These are phyloP conservation scores for Scutellaria baicalensis DNA, from an alignment of 257 asterid species.

Conservation along the genomic window DNA sequence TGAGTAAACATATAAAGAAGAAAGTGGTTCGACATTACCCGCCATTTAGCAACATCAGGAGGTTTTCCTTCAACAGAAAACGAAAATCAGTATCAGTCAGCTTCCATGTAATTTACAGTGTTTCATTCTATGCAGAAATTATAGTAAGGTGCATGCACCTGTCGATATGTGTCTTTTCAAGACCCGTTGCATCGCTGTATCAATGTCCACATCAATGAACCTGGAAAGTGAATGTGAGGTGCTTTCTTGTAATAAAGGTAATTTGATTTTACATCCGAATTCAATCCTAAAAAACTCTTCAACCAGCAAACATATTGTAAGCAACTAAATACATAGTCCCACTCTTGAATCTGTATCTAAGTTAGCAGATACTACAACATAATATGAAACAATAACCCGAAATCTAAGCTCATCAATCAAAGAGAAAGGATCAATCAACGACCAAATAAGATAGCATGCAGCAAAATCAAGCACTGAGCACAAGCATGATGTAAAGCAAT, in stretches of 20 bases:
- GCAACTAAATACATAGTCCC: background rate
- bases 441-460: background rate
- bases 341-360: background rate
- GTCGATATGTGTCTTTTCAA: slow-evolving; percentile 75
- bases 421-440: background rate
- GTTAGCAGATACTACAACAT: background rate
- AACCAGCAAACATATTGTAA: background rate
- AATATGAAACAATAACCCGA: background rate
- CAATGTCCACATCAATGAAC: slow-evolving; percentile 79
- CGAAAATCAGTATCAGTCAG: slow-evolving; percentile 12
- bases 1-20: background rate
- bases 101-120: background rate
- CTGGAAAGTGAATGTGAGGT: slow-evolving; percentile 26
- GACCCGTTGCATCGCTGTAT: slow-evolving; percentile 84
- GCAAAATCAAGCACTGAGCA: background rate
- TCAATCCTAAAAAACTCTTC: background rate
- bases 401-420: background rate
- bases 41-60: slow-evolving; percentile 84
- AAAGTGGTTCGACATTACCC: slow-evolving; percentile 41
- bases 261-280: background rate
- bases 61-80: slow-evolving; percentile 50
- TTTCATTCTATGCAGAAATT: background rate
- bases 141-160: slow-evolving; percentile 35
- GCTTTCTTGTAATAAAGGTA: background rate
- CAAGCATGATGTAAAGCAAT: no score